These are phyloP conservation scores for Russula lepida DNA, from an alignment of 768 basidiomycete species.

Conservation along the genomic window DNA sequence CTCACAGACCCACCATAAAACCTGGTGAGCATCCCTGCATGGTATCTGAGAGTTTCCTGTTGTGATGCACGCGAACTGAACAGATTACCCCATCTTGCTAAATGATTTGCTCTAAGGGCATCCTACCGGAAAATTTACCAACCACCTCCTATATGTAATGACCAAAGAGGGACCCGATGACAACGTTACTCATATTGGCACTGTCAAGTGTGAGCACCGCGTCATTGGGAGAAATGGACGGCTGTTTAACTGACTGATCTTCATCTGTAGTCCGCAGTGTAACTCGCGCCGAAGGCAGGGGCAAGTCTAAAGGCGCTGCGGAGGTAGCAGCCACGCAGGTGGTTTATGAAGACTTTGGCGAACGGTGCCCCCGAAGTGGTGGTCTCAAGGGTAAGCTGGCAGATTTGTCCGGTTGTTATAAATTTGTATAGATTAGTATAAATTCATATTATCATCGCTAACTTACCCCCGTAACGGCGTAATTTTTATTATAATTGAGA, in stretches of 20 bases:
- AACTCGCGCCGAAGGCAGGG: neutral
- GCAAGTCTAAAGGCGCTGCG: neutral
- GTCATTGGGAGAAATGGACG: neutral
- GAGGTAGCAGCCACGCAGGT: neutral
- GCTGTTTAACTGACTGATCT: neutral
- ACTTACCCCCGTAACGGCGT: too few species aligned
- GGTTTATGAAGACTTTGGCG: neutral
- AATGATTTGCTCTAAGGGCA: constrained; percentile 1
- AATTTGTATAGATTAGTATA: too few species aligned
- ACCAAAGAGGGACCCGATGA: neutral
- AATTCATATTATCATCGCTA: too few species aligned
- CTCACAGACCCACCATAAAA: too few species aligned
- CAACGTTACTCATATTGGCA: neutral
- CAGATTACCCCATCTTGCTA: neutral
- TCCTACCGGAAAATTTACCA: neutral
- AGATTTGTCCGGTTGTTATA: too few species aligned
- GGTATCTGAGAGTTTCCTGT: neutral
- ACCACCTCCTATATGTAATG: neutral
- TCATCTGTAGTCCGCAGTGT: neutral
- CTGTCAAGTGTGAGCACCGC: neutral
- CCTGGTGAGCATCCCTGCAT: neutral
- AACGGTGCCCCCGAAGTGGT: neutral
- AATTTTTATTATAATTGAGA: too few species aligned
- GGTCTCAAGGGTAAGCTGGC: too few species aligned
- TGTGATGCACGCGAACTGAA: neutral